Evolutionary conservation across 2,329 filamentous ascomycete species (phyloP), one percentile per base, ranked within the genome.

Genomic region (Botrytis aclada): DNA sequence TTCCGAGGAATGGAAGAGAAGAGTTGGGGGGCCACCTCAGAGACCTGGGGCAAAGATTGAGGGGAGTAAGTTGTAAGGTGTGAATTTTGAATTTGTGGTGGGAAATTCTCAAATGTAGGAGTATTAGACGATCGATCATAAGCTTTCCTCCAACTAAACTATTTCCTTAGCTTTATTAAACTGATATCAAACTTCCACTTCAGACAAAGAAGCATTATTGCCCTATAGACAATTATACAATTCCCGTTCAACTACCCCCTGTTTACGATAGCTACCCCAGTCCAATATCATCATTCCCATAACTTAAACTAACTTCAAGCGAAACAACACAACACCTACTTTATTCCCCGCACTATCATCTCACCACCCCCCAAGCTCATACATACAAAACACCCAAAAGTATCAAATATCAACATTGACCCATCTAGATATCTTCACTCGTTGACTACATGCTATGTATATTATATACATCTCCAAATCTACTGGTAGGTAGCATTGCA

Each of bases 1-100:
- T 60, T 84, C 86, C 75, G 84, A 86, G 7, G 85, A 89, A 70
- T 91, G 86, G 82, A 81, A 85, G 77, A 82, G 82, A 45, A 61
- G 62, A 22, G 72, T 78, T 18, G 77, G 78, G 29, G 76, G 77
- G 2, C 74, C 75, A 8, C 71, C 61, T 2, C 51, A 61, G 32
- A 74, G 51, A 70, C 45, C 61, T 32, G 58, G 18, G n/a, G 37
- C 9, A 3, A 51, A 54, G 14, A 39, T 3, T 8, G 60, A 54
- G 14, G 70, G n/a, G 20, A 70, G 67, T 37, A 71, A 73, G 20
- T 43, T 73, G 43, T 73, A 25, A 71, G 8, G 43, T 66, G 18
- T 39, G 43, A n/a, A 20, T 37, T 63, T n/a, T 18, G 34, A 9
- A 56, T 18, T 47, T 14, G 9, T 54, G 1, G 7, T 29, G 34